Percentiles rank a stretch among this genome's conserved stretches.
These are phyloP conservation scores for Brasenia schreberi DNA, from an alignment of 164 flowering plant species.

Conservation along the genomic window DNA sequence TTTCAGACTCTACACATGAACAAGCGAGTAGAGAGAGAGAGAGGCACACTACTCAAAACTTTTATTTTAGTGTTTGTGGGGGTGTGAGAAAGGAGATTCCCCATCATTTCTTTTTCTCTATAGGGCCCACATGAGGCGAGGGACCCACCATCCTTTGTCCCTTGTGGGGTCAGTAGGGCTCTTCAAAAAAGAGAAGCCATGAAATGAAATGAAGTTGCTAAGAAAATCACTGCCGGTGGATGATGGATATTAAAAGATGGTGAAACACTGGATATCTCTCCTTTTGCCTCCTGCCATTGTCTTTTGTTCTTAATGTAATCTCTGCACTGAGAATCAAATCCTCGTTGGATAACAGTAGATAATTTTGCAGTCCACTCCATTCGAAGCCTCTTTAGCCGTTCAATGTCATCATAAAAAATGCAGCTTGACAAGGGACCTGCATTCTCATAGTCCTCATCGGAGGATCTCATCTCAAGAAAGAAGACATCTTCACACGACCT, in stretches of 20 bases:
- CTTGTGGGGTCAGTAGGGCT: not conserved
- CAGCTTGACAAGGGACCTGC: not conserved
- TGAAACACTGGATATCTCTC: not conserved
- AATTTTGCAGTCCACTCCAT: conserved; percentile 74
- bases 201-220: not conserved
- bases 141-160: not conserved
- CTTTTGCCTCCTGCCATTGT: conserved; percentile 88
- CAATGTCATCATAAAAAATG: conserved; percentile 46
- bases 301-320: conserved; percentile 72
- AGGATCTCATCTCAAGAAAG: conserved; percentile 60
- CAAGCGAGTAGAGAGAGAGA: not conserved
- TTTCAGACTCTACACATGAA: not conserved
- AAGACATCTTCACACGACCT: conserved; percentile 76
- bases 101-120: not conserved
- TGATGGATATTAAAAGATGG: not conserved
- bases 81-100: not conserved
- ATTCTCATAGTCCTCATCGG: conserved; percentile 4
- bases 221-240: not conserved
- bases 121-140: not conserved
- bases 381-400: conserved; percentile 46
- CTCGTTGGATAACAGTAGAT: conserved; percentile 68
- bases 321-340: conserved; percentile 60
- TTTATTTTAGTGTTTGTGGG: not conserved
- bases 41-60: not conserved
- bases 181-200: not conserved